phyloP scores from a whole-genome alignment of 768 basidiomycete genomes.

The Lentinula guzmanii region DNA sequence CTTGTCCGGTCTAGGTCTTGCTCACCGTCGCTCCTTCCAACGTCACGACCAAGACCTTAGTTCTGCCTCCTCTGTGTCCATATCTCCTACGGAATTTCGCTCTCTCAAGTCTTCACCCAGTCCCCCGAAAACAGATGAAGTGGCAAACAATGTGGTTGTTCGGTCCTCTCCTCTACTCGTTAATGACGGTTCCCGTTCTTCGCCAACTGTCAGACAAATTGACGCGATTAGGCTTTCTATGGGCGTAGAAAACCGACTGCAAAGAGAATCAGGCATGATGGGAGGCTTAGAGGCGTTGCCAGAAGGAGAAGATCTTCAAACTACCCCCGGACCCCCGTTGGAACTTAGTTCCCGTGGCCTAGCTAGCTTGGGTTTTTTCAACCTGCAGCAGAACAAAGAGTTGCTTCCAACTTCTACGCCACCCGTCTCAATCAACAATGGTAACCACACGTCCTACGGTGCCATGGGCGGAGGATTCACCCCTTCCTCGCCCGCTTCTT shows the following conservation, averaged over 20 bases:
- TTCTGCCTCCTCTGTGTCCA: conserved; percentile 51
- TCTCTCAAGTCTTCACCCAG: conserved; percentile 69
- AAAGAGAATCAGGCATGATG: conserved; percentile 44
- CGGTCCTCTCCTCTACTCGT: conserved; percentile 17
- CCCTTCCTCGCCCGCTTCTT: conserved; percentile 75
- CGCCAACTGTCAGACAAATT: conserved; percentile 40
- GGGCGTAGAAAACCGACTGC: conserved; percentile 26
- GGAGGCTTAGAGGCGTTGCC: conserved; percentile 47
- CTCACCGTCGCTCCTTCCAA: conserved; percentile 35
- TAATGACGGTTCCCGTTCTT: conserved; percentile 33
- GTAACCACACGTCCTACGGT: conserved; percentile 36
- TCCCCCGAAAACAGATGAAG: conserved; percentile 32
- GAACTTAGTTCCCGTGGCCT: conserved; percentile 17
- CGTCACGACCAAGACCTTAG: conserved; percentile 39
- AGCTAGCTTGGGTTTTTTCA: conserved; percentile 29
- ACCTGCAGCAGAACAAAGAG: conserved; percentile 29
- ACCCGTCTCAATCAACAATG: conserved; percentile 31
- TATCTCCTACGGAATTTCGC: conserved; percentile 59
- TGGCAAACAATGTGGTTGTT: neutral
- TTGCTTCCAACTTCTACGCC: conserved; percentile 35
- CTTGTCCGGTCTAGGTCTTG: conserved; percentile 35
- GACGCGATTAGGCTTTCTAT: conserved; percentile 41
- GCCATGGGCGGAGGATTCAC: conserved; percentile 31
- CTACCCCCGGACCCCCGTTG: conserved; percentile 28
- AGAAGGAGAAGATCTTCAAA: conserved; percentile 44